Percentiles rank a stretch among this genome's conserved stretches.
phyloP scores from a whole-genome alignment of 306 rosid genomes.

The Morella rubra region DNA sequence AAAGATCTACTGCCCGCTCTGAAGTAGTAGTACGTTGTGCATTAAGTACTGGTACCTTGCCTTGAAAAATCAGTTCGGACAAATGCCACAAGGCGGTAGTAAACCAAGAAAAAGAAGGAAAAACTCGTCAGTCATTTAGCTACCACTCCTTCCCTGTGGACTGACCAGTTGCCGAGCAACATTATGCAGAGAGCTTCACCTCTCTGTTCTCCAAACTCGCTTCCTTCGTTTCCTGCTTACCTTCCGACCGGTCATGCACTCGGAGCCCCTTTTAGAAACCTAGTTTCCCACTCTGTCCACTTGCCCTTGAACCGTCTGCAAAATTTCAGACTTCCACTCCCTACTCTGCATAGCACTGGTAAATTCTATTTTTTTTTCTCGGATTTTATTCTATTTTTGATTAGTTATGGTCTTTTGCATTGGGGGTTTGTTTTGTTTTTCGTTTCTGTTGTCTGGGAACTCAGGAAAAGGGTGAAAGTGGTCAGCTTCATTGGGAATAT shows the following conservation, averaged over 20 bases:
- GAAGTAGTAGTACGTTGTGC: neutral
- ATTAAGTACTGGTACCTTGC: no score
- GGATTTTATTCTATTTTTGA: neutral
- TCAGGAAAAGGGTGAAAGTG: neutral
- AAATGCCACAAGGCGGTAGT: no score
- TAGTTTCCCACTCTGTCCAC: constrained; percentile 21
- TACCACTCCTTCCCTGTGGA: neutral
- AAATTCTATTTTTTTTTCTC: constrained; percentile 2
- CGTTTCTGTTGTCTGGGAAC: neutral
- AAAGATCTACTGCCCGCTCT: neutral
- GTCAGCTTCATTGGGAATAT: neutral
- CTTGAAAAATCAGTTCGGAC: no score
- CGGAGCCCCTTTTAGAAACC: constrained; percentile 28
- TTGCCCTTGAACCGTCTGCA: constrained; percentile 33
- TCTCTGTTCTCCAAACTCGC: constrained; percentile 38
- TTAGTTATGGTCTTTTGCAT: neutral
- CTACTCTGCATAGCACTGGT: constrained; percentile 46
- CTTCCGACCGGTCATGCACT: constrained; percentile 36
- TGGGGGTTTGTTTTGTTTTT: neutral
- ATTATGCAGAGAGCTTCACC: constrained; percentile 40
- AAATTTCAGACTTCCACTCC: constrained; percentile 31
- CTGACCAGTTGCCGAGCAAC: neutral
- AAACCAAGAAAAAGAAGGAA: no score
- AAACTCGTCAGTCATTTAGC: no score
- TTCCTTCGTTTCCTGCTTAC: constrained; percentile 26